Conservation (phyloP, 129 eudicot species). For the Tagetes erecta region DNA sequence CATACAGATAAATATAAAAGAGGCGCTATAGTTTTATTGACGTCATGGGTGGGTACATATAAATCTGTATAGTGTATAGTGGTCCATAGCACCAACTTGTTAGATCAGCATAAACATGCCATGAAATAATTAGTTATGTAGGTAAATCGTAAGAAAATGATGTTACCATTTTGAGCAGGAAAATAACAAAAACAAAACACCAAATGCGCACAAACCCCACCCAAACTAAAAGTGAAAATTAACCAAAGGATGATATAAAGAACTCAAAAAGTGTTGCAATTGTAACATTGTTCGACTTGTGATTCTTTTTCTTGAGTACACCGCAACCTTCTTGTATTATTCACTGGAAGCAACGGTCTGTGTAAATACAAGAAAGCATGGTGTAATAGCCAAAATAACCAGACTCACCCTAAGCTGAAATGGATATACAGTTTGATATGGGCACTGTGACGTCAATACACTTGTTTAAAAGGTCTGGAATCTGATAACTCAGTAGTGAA, state of each 20-base stretch:
- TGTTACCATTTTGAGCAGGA: slow-evolving; percentile 6
- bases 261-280: not conserved
- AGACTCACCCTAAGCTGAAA: not conserved
- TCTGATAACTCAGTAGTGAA: not conserved
- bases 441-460: not conserved
- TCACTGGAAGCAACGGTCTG: slow-evolving; percentile 6
- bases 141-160: not conserved
- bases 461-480: not conserved
- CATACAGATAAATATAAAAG: slow-evolving; percentile 5
- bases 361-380: slow-evolving; percentile 3
- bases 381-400: slow-evolving; percentile 5
- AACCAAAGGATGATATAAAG: not conserved
- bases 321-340: not conserved
- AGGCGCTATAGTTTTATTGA: not conserved
- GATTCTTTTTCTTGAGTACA: not conserved
- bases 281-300: not conserved
- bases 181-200: slow-evolving; percentile 15
- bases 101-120: slow-evolving; percentile 11
- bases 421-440: not conserved
- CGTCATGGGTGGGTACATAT: slow-evolving; percentile 7
- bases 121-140: not conserved
- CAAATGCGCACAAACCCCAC: slow-evolving; percentile 8
- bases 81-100: not conserved
- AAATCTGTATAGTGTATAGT: not conserved
- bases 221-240: not conserved